A percentile compares a stretch with the other conserved stretches of the same genome.
Evolutionary conservation across 495 filamentous ascomycete species (phyloP).

Genomic region (Aspergillus carlsbadensis): DNA sequence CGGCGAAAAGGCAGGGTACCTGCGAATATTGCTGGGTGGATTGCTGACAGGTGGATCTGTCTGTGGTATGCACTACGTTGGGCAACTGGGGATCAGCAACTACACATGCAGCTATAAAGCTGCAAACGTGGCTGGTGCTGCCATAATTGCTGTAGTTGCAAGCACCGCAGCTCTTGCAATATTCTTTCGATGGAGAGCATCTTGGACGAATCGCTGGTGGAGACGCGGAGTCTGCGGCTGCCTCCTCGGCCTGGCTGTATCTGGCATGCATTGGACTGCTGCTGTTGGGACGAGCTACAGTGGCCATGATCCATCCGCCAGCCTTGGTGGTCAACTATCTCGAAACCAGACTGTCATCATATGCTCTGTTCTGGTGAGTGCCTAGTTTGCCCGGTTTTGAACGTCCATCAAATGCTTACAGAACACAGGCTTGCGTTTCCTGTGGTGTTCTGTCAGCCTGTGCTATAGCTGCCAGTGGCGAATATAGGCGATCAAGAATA

Average conservation of each 20-base stretch:
- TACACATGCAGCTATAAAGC: slow-evolving; percentile 61
- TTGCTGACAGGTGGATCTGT: slow-evolving; percentile 68
- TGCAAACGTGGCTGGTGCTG: slow-evolving; percentile 64
- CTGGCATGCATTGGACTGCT: slow-evolving; percentile 88
- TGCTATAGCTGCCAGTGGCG: slow-evolving; percentile 55
- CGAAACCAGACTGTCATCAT: slow-evolving; percentile 62
- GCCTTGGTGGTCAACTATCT: slow-evolving; percentile 38
- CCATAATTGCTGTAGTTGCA: slow-evolving; percentile 68
- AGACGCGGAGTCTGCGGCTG: slow-evolving; percentile 64
- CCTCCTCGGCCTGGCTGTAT: slow-evolving; percentile 70
- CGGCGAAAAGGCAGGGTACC: slow-evolving; percentile 52
- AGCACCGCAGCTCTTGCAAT: slow-evolving; percentile 65
- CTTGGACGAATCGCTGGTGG: slow-evolving; percentile 79
- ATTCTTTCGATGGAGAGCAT: slow-evolving; percentile 74
- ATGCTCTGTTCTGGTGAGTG: slow-evolving; percentile 61
- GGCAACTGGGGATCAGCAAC: slow-evolving; percentile 78
- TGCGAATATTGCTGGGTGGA: slow-evolving; percentile 62
- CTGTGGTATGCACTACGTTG: slow-evolving; percentile 89
- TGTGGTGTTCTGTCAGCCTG: slow-evolving; percentile 58
- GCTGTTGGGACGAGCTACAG: slow-evolving; percentile 67
- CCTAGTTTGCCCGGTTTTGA: not conserved
- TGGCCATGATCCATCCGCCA: slow-evolving; percentile 31
- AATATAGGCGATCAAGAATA: slow-evolving; percentile 53
- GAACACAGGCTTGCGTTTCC: slow-evolving; percentile 51
- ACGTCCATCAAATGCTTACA: slow-evolving; percentile 15